Conservation (phyloP, 2,329 filamentous ascomycete genomes). For the Clonostachys rosea region DNA sequence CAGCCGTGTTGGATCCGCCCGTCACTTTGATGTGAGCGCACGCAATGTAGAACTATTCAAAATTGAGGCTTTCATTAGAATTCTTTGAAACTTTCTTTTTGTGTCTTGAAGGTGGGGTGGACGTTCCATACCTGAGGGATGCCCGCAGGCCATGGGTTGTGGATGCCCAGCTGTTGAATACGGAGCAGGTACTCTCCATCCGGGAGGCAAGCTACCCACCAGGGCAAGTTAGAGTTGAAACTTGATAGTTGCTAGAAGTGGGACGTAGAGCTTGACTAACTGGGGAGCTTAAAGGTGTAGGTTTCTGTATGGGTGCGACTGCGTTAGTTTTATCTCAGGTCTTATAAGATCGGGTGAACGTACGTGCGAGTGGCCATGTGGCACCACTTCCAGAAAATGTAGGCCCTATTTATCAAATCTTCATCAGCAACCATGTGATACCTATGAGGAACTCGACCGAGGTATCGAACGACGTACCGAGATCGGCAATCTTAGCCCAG, state of each 20-base stretch:
- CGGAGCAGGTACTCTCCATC: slow-evolving; percentile 55
- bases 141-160: slow-evolving; percentile 41
- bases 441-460: background rate
- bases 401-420: slow-evolving; percentile 11
- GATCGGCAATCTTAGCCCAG: slow-evolving; percentile 33
- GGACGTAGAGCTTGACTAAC: no score
- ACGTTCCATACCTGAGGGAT: slow-evolving; percentile 24
- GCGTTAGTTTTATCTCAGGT: background rate
- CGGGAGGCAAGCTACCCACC: slow-evolving; percentile 29
- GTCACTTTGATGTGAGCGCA: slow-evolving; percentile 17
- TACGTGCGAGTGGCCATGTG: slow-evolving; percentile 20
- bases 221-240: no score
- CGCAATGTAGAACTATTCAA: slow-evolving; percentile 32
- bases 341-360: slow-evolving; percentile 2
- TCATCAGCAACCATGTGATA: background rate
- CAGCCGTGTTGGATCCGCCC: slow-evolving; percentile 7
- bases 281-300: slow-evolving; percentile 36
- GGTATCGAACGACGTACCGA: slow-evolving; percentile 7
- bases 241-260: no score
- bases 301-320: slow-evolving; percentile 10
- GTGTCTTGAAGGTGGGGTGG: background rate
- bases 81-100: slow-evolving; percentile 4
- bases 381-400: slow-evolving; percentile 21
- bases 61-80: background rate
- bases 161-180: slow-evolving; percentile 56